Conservation (phyloP, 345 rosid genomes). For the Raphanus raphanistrum region DNA sequence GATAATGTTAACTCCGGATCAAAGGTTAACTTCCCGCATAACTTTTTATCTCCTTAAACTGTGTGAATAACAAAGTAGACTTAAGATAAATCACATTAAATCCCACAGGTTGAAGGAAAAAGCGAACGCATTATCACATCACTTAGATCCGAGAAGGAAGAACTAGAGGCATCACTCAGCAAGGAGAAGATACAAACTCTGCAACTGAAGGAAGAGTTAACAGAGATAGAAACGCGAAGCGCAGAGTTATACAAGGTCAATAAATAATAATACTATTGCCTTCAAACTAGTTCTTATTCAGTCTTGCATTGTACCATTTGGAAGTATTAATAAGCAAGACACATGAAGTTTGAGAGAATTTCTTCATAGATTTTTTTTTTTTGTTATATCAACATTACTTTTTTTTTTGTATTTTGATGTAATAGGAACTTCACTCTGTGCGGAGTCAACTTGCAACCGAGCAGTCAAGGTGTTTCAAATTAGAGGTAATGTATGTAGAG, state of each 20-base stretch:
- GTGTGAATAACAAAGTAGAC: not conserved
- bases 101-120: conserved; percentile 45
- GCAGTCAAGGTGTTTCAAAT: conserved; percentile 91
- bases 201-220: conserved; percentile 71
- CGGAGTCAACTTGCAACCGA: conserved; percentile 87
- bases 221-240: conserved; percentile 64
- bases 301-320: conserved; percentile 12
- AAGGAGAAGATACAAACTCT: conserved; percentile 66
- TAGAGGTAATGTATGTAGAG: conserved; percentile 55
- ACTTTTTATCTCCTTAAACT: not conserved
- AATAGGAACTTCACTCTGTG: conserved; percentile 81
- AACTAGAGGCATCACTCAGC: conserved; percentile 61
- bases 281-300: not conserved
- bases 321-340: not conserved
- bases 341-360: not conserved
- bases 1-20: conserved; percentile 55
- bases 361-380: not conserved
- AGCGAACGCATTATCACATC: conserved; percentile 47
- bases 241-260: conserved; percentile 76
- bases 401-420: not conserved
- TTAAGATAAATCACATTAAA: no score
- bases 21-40: conserved; percentile 44
- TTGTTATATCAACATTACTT: not conserved
- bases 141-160: conserved; percentile 74
- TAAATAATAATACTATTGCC: not conserved